Conservation (phyloP, 345 rosid species). For the Brassica cretica region DNA sequence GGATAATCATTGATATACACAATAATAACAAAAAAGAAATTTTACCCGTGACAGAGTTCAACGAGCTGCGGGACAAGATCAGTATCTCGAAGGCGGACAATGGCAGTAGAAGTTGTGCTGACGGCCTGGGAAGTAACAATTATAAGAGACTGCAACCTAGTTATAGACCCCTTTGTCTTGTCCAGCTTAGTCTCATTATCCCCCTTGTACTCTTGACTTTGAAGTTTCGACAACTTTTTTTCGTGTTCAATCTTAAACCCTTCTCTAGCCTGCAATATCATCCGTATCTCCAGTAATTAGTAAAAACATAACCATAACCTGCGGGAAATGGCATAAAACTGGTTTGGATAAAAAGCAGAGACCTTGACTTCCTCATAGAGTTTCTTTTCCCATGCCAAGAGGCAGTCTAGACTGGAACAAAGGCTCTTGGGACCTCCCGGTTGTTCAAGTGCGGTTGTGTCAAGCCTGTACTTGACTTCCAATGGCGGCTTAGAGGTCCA, state of each 20-base stretch:
- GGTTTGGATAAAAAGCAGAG: neutral
- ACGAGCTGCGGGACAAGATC: slow-evolving; percentile 93
- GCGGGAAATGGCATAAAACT: neutral
- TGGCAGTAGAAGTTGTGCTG: slow-evolving; percentile 81
- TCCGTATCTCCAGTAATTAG: slow-evolving; percentile 4
- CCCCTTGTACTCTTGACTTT: slow-evolving; percentile 93
- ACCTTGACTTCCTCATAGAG: slow-evolving; percentile 95
- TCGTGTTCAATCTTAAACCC: slow-evolving; percentile 87
- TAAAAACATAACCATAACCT: neutral
- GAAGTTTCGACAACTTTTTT: slow-evolving; percentile 76
- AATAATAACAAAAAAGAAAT: slow-evolving; percentile 12
- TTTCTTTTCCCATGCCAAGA: slow-evolving; percentile 98
- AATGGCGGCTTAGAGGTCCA: slow-evolving; percentile 97
- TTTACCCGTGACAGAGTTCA: slow-evolving; percentile 91
- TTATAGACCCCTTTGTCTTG: slow-evolving; percentile 80
- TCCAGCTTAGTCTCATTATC: slow-evolving; percentile 77
- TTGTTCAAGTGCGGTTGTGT: slow-evolving; percentile 57
- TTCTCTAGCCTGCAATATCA: slow-evolving; percentile 69
- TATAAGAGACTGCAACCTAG: slow-evolving; percentile 72
- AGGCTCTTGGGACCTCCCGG: slow-evolving; percentile 74
- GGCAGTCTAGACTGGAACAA: slow-evolving; percentile 78
- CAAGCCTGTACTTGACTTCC: slow-evolving; percentile 83
- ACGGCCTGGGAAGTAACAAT: slow-evolving; percentile 87
- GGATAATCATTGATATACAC: neutral
- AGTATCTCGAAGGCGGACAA: slow-evolving; percentile 73